Conservation (phyloP, 768 basidiomycete genomes). For the Leccinum arenicola region DNA sequence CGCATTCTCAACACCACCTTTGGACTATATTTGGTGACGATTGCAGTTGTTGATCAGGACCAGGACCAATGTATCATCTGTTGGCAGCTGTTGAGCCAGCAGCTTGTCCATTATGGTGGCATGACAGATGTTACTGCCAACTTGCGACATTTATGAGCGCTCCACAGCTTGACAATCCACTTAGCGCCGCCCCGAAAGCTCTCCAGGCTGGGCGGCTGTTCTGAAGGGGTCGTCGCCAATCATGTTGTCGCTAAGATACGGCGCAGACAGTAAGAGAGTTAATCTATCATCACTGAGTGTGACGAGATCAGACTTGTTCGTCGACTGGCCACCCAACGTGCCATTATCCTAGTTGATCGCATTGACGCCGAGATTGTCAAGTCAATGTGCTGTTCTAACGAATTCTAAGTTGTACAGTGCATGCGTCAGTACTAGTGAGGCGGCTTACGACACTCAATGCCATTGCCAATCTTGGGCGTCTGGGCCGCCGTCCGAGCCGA, state of each 20-base stretch:
- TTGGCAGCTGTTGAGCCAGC: not conserved
- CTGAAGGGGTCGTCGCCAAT: not conserved
- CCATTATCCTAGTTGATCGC: not conserved
- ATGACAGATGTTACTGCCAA: not conserved
- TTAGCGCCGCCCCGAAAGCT: not conserved
- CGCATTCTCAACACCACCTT: not conserved
- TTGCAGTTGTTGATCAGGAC: not conserved
- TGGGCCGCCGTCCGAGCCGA: not conserved
- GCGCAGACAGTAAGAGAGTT: not conserved
- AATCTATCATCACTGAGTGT: not conserved
- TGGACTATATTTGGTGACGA: not conserved
- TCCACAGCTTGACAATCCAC: not conserved
- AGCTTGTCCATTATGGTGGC: no score
- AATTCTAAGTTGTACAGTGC: not conserved
- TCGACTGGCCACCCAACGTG: not conserved
- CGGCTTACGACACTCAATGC: not conserved
- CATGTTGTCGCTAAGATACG: not conserved
- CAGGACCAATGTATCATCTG: not conserved
- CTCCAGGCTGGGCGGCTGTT: not conserved
- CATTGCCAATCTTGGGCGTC: slow-evolving; percentile 15
- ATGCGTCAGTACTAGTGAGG: not conserved
- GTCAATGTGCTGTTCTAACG: not conserved
- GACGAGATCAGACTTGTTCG: not conserved
- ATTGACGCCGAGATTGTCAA: not conserved
- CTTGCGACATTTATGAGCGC: not conserved